phyloP scores from a whole-genome alignment of 2,329 filamentous ascomycete genomes.

The Monosporascus sp. region DNA sequence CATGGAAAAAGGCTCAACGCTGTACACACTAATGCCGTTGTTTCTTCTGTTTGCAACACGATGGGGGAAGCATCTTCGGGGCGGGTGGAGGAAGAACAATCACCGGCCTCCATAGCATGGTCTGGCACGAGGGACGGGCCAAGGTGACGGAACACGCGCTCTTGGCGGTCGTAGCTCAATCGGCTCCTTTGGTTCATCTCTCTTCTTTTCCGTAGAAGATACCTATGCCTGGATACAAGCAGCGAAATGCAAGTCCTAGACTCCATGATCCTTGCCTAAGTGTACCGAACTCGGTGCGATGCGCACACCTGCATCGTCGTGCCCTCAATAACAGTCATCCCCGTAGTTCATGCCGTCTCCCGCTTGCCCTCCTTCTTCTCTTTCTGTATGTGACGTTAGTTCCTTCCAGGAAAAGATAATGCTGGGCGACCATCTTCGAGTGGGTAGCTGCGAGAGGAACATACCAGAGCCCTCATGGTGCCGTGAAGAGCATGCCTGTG shows the following conservation, averaged over 20 bases:
- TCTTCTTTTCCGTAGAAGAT: slow-evolving; percentile 26
- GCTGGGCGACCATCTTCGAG: neutral
- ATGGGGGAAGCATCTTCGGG: neutral
- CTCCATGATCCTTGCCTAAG: slow-evolving; percentile 29
- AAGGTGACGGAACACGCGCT: neutral
- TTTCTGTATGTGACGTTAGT: slow-evolving; percentile 52
- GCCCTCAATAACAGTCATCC: slow-evolving; percentile 17
- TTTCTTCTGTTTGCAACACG: slow-evolving; percentile 7
- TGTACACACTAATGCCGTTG: slow-evolving; percentile 48
- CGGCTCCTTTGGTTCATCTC: slow-evolving; percentile 17
- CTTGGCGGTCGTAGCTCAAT: slow-evolving; percentile 25
- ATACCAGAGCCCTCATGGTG: slow-evolving; percentile 95
- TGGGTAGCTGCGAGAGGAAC: slow-evolving; percentile 30
- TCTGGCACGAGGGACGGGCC: neutral
- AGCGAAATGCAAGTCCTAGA: slow-evolving; percentile 29
- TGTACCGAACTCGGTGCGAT: slow-evolving; percentile 26
- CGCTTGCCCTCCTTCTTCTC: slow-evolving; percentile 96
- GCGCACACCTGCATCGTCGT: slow-evolving; percentile 24
- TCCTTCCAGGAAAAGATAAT: neutral
- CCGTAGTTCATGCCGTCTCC: slow-evolving; percentile 60
- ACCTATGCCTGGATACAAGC: slow-evolving; percentile 20
- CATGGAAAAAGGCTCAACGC: slow-evolving; percentile 37
- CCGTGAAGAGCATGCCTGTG: slow-evolving; percentile 99
- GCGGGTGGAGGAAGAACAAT: neutral
- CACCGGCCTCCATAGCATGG: neutral